phyloP scores from a whole-genome alignment of 2,329 filamentous ascomycete genomes.

The Ilyonectria robusta region DNA sequence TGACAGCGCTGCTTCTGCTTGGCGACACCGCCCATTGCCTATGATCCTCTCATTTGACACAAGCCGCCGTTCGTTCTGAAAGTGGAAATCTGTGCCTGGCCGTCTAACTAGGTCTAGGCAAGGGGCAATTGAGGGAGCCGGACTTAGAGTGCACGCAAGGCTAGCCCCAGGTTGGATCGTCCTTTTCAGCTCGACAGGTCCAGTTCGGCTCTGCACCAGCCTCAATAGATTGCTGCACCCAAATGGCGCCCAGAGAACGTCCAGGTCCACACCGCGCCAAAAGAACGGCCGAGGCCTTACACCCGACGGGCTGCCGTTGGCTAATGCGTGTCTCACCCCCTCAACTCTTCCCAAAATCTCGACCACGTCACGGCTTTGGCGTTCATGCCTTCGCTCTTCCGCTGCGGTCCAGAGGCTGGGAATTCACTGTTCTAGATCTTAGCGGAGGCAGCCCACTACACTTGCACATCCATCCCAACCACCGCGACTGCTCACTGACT shows the following conservation, averaged over 20 bases:
- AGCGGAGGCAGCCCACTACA: neutral
- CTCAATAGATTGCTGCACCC: constrained; percentile 15
- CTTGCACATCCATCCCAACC: neutral
- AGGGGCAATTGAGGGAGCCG: neutral
- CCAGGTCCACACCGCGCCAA: constrained; percentile 21
- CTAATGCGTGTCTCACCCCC: constrained; percentile 23
- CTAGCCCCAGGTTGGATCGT: constrained; percentile 19
- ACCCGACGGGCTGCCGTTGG: neutral
- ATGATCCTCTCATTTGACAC: constrained; percentile 1
- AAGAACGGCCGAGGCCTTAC: constrained; percentile 25
- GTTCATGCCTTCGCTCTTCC: neutral
- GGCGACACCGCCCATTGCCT: constrained; percentile 6
- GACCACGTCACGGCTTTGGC: constrained; percentile 9
- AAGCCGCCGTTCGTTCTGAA: neutral
- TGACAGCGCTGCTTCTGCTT: neutral
- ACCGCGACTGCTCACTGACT: neutral
- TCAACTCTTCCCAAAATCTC: neutral
- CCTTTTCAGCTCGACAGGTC: constrained; percentile 36
- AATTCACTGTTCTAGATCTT: neutral
- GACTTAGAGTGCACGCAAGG: constrained; percentile 1
- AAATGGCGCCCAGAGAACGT: neutral
- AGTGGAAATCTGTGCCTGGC: neutral
- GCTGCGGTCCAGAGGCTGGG: neutral
- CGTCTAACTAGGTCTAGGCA: neutral
- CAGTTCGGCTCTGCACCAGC: constrained; percentile 17